Percentiles rank a stretch among this genome's conserved stretches.
These are phyloP conservation scores for Piper betle DNA, from an alignment of 164 flowering plant species.

Conservation along the genomic window DNA sequence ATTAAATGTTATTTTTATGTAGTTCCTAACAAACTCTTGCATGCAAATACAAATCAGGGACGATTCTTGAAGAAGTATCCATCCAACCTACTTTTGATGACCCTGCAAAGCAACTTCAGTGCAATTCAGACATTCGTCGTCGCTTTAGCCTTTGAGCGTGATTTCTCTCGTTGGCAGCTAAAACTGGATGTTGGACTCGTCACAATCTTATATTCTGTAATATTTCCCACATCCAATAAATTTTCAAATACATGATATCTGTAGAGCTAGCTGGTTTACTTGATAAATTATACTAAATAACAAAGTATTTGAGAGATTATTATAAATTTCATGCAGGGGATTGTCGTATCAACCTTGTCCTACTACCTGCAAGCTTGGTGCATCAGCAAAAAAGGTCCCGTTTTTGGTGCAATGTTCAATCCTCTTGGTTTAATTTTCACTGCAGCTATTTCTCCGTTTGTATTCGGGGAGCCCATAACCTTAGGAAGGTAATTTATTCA, in stretches of 20 bases:
- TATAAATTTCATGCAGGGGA: constrained; percentile 1
- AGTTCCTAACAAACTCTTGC: background rate
- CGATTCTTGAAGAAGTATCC: constrained; percentile 8
- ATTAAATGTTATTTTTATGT: background rate
- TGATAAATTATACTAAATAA: background rate
- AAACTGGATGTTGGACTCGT: constrained; percentile 7
- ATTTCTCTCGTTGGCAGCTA: constrained; percentile 8
- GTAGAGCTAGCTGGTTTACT: background rate
- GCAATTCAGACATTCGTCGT: constrained; percentile 9
- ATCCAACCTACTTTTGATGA: constrained; percentile 8
- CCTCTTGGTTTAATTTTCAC: constrained; percentile 11
- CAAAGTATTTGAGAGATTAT: background rate
- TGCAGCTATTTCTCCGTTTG: constrained; percentile 9
- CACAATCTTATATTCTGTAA: constrained; percentile 10
- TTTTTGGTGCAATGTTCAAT: constrained; percentile 11
- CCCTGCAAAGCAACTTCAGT: constrained; percentile 11
- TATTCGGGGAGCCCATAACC: constrained; percentile 8
- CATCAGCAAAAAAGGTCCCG: constrained; percentile 17
- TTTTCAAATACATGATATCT: too few relatives aligned
- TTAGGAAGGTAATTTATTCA: constrained; percentile 12
- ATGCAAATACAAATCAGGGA: background rate
- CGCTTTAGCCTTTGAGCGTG: constrained; percentile 8
- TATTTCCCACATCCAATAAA: background rate
- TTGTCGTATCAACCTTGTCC: constrained; percentile 3
- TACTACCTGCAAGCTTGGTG: constrained; percentile 14